phyloP scores from a whole-genome alignment of 2,329 filamentous ascomycete species.

The Geosmithia putterillii region DNA sequence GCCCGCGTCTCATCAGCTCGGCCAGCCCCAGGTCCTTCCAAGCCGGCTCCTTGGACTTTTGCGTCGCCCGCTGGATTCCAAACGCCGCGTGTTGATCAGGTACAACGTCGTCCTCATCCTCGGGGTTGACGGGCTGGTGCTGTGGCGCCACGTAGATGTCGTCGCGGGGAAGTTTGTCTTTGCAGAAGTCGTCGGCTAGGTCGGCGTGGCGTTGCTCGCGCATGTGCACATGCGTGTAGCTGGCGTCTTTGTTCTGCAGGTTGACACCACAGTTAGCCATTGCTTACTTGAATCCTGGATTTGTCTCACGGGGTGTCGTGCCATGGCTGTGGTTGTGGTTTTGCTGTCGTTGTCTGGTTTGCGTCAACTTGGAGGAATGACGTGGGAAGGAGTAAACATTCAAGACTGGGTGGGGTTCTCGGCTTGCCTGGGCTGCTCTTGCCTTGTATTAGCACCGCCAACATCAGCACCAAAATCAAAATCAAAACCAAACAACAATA shows the following conservation, averaged over 20 bases:
- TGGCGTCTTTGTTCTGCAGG: conserved; percentile 59
- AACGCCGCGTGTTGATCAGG: conserved; percentile 83
- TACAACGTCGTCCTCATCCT: conserved; percentile 81
- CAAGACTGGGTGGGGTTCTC: too few species aligned
- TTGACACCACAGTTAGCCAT: too few species aligned
- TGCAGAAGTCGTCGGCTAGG: conserved; percentile 67
- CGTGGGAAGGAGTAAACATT: too few species aligned
- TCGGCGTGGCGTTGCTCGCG: conserved; percentile 60
- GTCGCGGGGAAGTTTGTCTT: conserved; percentile 58
- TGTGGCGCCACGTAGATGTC: conserved; percentile 73
- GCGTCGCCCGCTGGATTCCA: conserved; percentile 71
- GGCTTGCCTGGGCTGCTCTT: too few species aligned
- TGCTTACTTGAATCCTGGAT: too few species aligned
- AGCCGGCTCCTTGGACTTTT: conserved; percentile 55
- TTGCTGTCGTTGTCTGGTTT: too few species aligned
- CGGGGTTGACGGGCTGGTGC: conserved; percentile 72
- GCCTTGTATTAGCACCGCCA: too few species aligned
- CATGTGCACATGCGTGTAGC: conserved; percentile 66
- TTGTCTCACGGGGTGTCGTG: too few species aligned
- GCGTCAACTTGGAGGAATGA: too few species aligned
- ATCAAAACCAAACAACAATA: too few species aligned
- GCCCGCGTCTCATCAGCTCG: conserved; percentile 53
- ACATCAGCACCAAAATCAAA: too few species aligned
- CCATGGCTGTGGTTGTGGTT: too few species aligned
- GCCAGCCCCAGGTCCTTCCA: conserved; percentile 73